Conservation (phyloP, 345 rosid genomes). For the Brassica rapa region DNA sequence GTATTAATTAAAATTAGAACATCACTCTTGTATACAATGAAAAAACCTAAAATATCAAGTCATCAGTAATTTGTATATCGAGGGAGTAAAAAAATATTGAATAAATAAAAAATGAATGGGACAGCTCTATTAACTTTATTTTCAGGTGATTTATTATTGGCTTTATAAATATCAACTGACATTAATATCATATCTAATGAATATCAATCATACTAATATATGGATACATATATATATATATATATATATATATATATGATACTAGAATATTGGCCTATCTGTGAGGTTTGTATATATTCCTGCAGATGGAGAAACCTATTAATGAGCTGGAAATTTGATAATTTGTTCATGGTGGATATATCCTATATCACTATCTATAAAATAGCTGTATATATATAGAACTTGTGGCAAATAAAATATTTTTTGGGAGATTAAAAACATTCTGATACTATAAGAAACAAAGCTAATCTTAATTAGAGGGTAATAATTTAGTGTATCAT, state of each 20-base stretch:
- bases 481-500: not conserved
- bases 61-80: no score
- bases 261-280: not conserved
- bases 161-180: not conserved
- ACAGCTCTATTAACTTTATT: not conserved
- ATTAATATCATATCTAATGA: not conserved
- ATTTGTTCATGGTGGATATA: slow-evolving; percentile 22
- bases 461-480: not conserved
- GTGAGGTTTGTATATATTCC: not conserved
- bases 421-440: not conserved
- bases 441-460: not conserved
- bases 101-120: not conserved
- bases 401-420: not conserved
- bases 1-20: no score
- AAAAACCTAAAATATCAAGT: no score
- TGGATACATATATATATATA: not conserved
- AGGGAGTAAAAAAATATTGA: not conserved
- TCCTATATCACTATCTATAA: slow-evolving; percentile 24
- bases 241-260: no score
- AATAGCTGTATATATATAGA: slow-evolving; percentile 13
- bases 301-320: slow-evolving; percentile 17
- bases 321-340: slow-evolving; percentile 33
- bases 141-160: not conserved
- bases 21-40: no score
- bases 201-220: not conserved